Evolutionary conservation across 495 filamentous ascomycete genomes (phyloP).

Genomic region (Antarctomyces pellizariae): DNA sequence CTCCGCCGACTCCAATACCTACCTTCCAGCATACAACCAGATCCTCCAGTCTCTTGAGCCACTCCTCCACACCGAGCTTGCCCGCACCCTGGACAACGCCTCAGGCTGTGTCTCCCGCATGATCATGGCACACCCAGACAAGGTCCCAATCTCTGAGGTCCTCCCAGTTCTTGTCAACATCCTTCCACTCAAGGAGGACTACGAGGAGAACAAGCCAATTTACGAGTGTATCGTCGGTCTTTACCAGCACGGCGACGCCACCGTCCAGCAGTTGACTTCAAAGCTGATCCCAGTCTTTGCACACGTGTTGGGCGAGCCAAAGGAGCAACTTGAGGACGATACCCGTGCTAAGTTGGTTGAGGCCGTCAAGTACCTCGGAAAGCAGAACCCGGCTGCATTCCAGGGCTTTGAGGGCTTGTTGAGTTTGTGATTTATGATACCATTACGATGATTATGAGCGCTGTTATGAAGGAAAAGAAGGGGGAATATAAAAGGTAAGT

Average conservation of each 20-base stretch:
- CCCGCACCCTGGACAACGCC: slow-evolving; percentile 75
- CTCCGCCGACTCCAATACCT: slow-evolving; percentile 44
- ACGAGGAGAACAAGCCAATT: slow-evolving; percentile 84
- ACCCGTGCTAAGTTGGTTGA: slow-evolving; percentile 44
- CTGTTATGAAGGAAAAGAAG: too few relatives aligned
- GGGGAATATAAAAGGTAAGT: too few relatives aligned
- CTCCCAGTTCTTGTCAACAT: slow-evolving; percentile 57
- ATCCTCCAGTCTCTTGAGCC: slow-evolving; percentile 72
- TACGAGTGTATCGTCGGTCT: slow-evolving; percentile 71
- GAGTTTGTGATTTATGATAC: too few relatives aligned
- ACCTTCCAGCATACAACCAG: slow-evolving; percentile 46
- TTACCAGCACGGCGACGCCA: slow-evolving; percentile 51
- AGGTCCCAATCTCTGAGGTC: slow-evolving; percentile 55
- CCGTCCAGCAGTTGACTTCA: slow-evolving; percentile 51
- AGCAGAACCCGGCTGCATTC: slow-evolving; percentile 15
- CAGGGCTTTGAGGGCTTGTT: slow-evolving; percentile 8
- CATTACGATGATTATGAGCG: too few relatives aligned
- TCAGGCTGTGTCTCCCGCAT: slow-evolving; percentile 81
- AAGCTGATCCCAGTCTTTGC: slow-evolving; percentile 60
- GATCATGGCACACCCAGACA: slow-evolving; percentile 62
- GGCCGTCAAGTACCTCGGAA: slow-evolving; percentile 47
- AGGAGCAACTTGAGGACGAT: slow-evolving; percentile 66
- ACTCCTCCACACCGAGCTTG: slow-evolving; percentile 47
- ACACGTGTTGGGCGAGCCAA: slow-evolving; percentile 50
- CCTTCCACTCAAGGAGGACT: slow-evolving; percentile 82